Percentiles rank a stretch among this genome's conserved stretches.
Conservation (phyloP, 2,329 filamentous ascomycete genomes). For the Clarireedia hainanense region DNA sequence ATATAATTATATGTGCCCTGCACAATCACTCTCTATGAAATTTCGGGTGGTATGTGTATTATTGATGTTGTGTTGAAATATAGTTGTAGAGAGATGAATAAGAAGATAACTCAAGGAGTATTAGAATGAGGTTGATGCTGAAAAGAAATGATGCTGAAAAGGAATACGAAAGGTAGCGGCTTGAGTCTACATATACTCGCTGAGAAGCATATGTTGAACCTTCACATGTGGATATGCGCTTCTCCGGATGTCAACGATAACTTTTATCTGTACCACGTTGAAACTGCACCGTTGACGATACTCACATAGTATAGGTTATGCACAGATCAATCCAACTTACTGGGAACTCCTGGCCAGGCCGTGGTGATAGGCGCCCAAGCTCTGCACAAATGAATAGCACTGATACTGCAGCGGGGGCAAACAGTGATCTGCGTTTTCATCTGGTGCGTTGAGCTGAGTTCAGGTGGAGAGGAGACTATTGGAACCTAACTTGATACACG, state of each 20-base stretch:
- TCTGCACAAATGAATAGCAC: neutral
- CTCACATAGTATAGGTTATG: conserved; percentile 1
- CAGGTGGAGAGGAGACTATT: conserved; percentile 1
- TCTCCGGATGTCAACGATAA: neutral
- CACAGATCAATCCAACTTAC: neutral
- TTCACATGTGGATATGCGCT: conserved; percentile 1
- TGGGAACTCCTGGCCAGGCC: neutral
- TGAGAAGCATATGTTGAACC: neutral
- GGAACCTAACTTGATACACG: conserved; percentile 4
- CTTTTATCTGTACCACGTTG: neutral
- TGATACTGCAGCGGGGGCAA: neutral
- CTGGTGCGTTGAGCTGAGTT: neutral
- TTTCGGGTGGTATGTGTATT: neutral
- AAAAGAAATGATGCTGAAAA: neutral
- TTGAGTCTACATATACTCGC: conserved; percentile 5
- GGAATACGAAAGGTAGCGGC: neutral
- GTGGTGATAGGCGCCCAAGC: conserved; percentile 2
- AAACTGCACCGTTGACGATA: neutral
- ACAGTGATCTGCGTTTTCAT: neutral
- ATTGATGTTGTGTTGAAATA: neutral
- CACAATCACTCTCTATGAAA: neutral
- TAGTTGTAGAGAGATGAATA: neutral
- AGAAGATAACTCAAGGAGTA: neutral
- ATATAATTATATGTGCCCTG: conserved; percentile 7
- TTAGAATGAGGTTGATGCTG: neutral